Conservation (phyloP, 2,329 filamentous ascomycete species). For the Geoglossum cookeanum region DNA sequence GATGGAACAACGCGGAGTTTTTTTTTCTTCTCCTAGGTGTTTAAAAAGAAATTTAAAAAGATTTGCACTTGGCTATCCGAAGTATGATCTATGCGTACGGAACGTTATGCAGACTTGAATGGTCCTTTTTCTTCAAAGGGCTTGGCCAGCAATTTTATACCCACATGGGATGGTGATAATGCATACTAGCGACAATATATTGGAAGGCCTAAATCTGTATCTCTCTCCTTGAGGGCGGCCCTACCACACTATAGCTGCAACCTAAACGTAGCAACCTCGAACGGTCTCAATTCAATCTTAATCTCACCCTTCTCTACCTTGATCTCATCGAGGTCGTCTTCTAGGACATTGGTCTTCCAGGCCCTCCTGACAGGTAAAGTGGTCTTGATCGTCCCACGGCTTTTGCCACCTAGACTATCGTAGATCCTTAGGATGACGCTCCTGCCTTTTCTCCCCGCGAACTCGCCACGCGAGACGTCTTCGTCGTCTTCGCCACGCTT, state of each 20-base stretch:
- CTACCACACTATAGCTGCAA: conserved; percentile 27
- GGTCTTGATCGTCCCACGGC: conserved; percentile 49
- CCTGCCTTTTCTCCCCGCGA: conserved; percentile 48
- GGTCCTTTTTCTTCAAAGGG: too few species aligned
- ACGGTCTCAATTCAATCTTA: conserved; percentile 49
- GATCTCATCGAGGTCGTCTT: conserved; percentile 62
- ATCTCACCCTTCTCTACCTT: conserved; percentile 26
- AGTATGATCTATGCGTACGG: too few species aligned
- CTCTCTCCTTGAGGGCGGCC: too few species aligned
- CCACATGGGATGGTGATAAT: too few species aligned
- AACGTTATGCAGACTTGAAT: too few species aligned
- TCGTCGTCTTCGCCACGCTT: conserved; percentile 48
- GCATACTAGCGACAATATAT: too few species aligned
- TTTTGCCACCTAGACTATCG: conserved; percentile 70
- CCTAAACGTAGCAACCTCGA: conserved; percentile 71
- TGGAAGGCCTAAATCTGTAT: too few species aligned
- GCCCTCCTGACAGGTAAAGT: conserved; percentile 54
- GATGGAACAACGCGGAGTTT: too few species aligned
- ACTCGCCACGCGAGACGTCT: conserved; percentile 26
- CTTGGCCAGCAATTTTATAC: too few species aligned
- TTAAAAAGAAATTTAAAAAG: too few species aligned
- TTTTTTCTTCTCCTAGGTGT: too few species aligned
- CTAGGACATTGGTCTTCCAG: conserved; percentile 69
- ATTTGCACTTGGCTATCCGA: too few species aligned
- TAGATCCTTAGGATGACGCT: conserved; percentile 76